Evolutionary conservation across 208 protist species (phyloP).

Genomic region (Giardia muris): DNA sequence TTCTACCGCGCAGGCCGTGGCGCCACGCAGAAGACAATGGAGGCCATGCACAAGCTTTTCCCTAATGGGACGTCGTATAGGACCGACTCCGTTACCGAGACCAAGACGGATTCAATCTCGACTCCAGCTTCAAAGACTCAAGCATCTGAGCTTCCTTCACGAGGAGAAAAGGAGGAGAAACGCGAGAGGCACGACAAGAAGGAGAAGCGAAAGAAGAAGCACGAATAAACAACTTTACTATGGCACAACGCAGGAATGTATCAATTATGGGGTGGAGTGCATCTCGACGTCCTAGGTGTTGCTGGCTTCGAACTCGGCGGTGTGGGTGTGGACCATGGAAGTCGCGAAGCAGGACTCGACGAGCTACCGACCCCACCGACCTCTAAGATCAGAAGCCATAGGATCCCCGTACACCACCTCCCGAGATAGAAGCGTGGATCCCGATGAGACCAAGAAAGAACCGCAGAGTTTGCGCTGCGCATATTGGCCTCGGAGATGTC

Average conservation of each 20-base stretch:
- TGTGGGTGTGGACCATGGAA: background rate
- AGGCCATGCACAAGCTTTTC: background rate
- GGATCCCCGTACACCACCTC: background rate
- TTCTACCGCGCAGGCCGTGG: slow-evolving; percentile 9
- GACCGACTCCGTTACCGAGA: background rate
- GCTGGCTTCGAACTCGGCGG: background rate
- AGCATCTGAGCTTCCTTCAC: background rate
- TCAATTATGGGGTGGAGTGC: background rate
- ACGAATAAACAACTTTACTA: background rate
- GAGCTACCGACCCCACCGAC: background rate
- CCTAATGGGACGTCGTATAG: background rate
- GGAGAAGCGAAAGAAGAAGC: background rate
- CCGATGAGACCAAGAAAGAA: too few species aligned
- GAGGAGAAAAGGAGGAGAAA: background rate
- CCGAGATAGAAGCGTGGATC: background rate
- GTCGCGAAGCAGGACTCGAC: background rate
- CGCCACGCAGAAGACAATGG: background rate
- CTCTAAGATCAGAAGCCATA: background rate
- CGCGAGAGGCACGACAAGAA: background rate
- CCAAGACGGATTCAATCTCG: background rate
- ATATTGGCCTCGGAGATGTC: too few species aligned
- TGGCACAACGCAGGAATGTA: background rate
- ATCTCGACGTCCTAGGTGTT: background rate
- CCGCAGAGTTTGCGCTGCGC: too few species aligned
- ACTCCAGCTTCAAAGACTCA: background rate